Conservation (phyloP, 768 basidiomycete genomes). For the Arthromyces matolae region DNA sequence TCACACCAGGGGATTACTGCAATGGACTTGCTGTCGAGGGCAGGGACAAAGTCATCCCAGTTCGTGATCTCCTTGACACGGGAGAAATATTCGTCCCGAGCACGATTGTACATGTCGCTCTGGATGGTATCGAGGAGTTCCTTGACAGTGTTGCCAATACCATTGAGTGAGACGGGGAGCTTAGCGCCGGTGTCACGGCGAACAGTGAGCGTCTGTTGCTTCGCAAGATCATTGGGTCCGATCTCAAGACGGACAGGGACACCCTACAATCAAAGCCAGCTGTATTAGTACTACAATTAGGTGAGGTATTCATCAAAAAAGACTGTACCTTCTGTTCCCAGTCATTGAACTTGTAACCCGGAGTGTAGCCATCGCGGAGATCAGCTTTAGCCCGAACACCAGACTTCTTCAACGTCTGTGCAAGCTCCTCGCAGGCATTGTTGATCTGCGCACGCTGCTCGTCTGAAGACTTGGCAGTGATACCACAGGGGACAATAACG, state of each 20-base stretch:
- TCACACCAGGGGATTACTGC: constrained; percentile 97
- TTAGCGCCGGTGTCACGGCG: constrained; percentile 65
- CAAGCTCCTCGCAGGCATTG: constrained; percentile 73
- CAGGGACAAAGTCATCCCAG: constrained; percentile 93
- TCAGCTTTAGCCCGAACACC: constrained; percentile 88
- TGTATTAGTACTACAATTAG: constrained; percentile 2
- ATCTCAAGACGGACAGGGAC: constrained; percentile 97
- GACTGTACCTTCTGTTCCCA: constrained; percentile 92
- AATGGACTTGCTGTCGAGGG: constrained; percentile 83
- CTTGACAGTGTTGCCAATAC: constrained; percentile 47
- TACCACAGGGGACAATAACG: constrained; percentile 88
- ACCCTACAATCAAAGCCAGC: constrained; percentile 49
- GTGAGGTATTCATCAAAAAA: neutral
- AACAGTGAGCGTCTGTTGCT: constrained; percentile 76
- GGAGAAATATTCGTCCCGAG: constrained; percentile 67
- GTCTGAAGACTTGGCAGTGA: constrained; percentile 80
- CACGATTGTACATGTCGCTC: constrained; percentile 78
- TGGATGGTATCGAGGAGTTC: constrained; percentile 83
- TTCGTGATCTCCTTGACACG: constrained; percentile 69
- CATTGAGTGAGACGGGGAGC: constrained; percentile 39
- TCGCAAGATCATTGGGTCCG: constrained; percentile 87
- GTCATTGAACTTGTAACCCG: constrained; percentile 98
- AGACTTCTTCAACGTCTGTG: constrained; percentile 62
- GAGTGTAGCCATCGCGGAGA: constrained; percentile 92
- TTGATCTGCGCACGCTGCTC: constrained; percentile 69